Percentiles rank a stretch among this genome's conserved stretches.
Conservation (phyloP, 345 rosid species). For the Ailanthus altissimus region DNA sequence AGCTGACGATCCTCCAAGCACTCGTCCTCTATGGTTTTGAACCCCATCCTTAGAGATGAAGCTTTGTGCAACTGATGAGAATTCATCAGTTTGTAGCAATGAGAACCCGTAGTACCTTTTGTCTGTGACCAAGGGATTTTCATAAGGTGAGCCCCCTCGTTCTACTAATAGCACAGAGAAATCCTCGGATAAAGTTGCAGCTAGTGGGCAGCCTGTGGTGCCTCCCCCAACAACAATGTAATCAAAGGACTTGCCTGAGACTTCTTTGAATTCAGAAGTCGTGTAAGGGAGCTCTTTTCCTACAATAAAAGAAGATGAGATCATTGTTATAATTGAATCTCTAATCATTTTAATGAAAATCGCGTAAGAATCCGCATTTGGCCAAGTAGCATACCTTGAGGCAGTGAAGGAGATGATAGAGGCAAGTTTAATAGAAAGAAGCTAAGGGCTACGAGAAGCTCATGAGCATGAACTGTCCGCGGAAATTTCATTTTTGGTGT, state of each 20-base stretch:
- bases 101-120: constrained; percentile 51
- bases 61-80: constrained; percentile 59
- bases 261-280: constrained; percentile 56
- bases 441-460: constrained; percentile 24
- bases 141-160: constrained; percentile 66
- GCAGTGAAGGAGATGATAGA: constrained; percentile 16
- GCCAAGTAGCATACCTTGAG: constrained; percentile 36
- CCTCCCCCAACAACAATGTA: constrained; percentile 75
- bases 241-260: constrained; percentile 71
- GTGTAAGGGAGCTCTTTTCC: constrained; percentile 51
- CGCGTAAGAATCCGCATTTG: neutral
- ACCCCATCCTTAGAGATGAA: constrained; percentile 62
- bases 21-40: constrained; percentile 50
- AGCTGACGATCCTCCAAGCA: constrained; percentile 72
- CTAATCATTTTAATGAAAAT: neutral
- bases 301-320: constrained; percentile 20
- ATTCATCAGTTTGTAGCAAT: constrained; percentile 55
- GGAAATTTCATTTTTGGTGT: constrained; percentile 11
- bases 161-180: constrained; percentile 66
- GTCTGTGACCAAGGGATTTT: constrained; percentile 50
- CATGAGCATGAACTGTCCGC: constrained; percentile 3
- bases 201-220: constrained; percentile 69
- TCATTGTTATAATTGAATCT: neutral
- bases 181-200: constrained; percentile 61
- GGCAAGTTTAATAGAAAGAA: constrained; percentile 18